These are phyloP conservation scores for Jamesozyma rosinii DNA, from an alignment of 805 yeast genomes.

Conservation along the genomic window DNA sequence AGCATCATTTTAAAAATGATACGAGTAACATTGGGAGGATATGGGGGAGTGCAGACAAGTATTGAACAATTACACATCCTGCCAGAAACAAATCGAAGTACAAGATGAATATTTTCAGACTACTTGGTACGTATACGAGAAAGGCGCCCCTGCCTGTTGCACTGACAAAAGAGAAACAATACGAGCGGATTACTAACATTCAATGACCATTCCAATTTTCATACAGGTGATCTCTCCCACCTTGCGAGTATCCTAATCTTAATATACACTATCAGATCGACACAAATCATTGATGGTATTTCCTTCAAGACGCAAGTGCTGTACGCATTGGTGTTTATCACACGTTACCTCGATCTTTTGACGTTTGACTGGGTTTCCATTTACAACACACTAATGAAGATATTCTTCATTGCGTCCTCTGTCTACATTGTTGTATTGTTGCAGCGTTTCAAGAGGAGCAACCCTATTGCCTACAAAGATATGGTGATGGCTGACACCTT, in stretches of 20 bases:
- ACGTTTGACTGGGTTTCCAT: conserved; percentile 45
- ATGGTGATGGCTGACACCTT: conserved; percentile 65
- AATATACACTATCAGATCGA: conserved; percentile 54
- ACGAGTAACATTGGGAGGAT: too few species aligned
- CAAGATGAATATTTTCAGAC: conserved; percentile 17
- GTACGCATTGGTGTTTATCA: conserved; percentile 61
- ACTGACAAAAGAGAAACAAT: too few species aligned
- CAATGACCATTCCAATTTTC: neutral
- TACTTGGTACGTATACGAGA: conserved; percentile 8
- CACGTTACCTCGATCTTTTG: conserved; percentile 60
- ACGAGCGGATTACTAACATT: neutral
- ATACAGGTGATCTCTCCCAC: conserved; percentile 70
- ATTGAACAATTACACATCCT: too few species aligned
- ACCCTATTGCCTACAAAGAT: conserved; percentile 43
- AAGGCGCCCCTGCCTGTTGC: too few species aligned
- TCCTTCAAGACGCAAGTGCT: conserved; percentile 81
- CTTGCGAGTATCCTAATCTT: conserved; percentile 68
- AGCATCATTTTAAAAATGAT: too few species aligned
- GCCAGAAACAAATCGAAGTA: too few species aligned
- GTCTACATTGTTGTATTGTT: conserved; percentile 65
- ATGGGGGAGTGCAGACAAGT: too few species aligned
- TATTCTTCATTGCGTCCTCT: conserved; percentile 70
- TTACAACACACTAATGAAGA: conserved; percentile 74
- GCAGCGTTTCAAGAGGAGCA: conserved; percentile 36
- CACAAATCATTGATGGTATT: conserved; percentile 68